A percentile compares a stretch with the other conserved stretches of the same genome.
Evolutionary conservation across 2,329 filamentous ascomycete species (phyloP).

Genomic region (Cryphonectria radicalis): DNA sequence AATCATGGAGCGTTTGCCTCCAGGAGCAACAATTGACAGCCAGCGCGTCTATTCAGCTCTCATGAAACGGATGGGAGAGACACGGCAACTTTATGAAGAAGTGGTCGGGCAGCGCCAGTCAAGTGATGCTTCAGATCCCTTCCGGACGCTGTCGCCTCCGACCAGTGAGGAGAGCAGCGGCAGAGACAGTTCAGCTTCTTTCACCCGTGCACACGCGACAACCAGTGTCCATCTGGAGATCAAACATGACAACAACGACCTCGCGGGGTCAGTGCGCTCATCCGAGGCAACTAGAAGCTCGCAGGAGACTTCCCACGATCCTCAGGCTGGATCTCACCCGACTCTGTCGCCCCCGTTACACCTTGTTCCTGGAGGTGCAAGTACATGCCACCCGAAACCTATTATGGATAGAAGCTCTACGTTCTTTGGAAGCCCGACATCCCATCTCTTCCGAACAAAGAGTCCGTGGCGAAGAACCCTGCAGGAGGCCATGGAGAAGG

Average conservation of each 20-base stretch:
- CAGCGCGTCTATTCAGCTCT: slow-evolving; percentile 66
- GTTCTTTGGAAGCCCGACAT: slow-evolving; percentile 56
- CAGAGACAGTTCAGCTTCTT: background rate
- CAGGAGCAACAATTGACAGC: slow-evolving; percentile 51
- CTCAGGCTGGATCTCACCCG: background rate
- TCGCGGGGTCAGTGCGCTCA: background rate
- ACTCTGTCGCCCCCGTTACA: slow-evolving; percentile 16
- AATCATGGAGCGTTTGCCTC: slow-evolving; percentile 23
- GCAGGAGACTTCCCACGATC: background rate
- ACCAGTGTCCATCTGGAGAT: background rate
- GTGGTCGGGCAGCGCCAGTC: slow-evolving; percentile 32
- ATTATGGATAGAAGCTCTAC: slow-evolving; percentile 46
- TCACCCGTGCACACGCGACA: background rate
- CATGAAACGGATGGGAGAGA: slow-evolving; percentile 58
- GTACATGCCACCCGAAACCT: slow-evolving; percentile 1
- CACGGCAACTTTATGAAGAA: slow-evolving; percentile 35
- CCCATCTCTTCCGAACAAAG: slow-evolving; percentile 56
- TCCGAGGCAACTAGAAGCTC: background rate
- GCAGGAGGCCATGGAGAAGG: slow-evolving; percentile 48
- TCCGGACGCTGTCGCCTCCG: slow-evolving; percentile 24
- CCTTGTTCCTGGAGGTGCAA: slow-evolving; percentile 11
- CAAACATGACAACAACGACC: background rate
- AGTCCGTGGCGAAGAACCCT: slow-evolving; percentile 61
- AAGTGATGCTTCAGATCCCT: slow-evolving; percentile 30
- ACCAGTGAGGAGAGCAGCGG: slow-evolving; percentile 19